phyloP scores from a whole-genome alignment of 108 stramenopile genomes.

The Craspedostauros australis region DNA sequence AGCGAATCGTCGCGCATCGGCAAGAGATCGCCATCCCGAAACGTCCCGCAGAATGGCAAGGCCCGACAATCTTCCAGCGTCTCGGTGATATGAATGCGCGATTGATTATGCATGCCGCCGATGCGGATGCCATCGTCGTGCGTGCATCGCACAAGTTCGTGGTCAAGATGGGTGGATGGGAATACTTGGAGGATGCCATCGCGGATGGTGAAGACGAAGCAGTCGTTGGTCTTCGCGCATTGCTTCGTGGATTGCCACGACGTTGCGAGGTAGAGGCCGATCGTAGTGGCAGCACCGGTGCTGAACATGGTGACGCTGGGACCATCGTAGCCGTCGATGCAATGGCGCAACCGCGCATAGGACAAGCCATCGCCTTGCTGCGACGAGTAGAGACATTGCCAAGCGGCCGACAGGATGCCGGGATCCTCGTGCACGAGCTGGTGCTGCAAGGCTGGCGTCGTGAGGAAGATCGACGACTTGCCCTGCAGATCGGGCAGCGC shows the following conservation, averaged over 20 bases:
- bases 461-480: constrained; percentile 41
- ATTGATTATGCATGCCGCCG: constrained; percentile 18
- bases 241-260: constrained; percentile 39
- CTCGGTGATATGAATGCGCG: constrained; percentile 37
- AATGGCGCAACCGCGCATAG: constrained; percentile 28
- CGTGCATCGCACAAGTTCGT: not conserved
- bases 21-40: constrained; percentile 17
- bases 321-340: constrained; percentile 41
- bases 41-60: constrained; percentile 11
- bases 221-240: constrained; percentile 22
- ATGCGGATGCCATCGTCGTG: constrained; percentile 16
- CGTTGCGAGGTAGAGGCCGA: constrained; percentile 49
- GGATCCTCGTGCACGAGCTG: constrained; percentile 30
- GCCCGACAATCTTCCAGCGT: constrained; percentile 35
- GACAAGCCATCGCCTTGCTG: constrained; percentile 46
- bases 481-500: constrained; percentile 31
- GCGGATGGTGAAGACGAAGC: constrained; percentile 42
- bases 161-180: no score
- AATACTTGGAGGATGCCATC: no score
- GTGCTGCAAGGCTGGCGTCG: constrained; percentile 9
- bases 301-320: constrained; percentile 35
- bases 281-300: constrained; percentile 23
- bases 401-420: constrained; percentile 42
- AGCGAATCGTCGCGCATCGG: constrained; percentile 7
- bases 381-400: constrained; percentile 47